Conservation (phyloP, 768 basidiomycete species). For the Leccinum aurantiacum region DNA sequence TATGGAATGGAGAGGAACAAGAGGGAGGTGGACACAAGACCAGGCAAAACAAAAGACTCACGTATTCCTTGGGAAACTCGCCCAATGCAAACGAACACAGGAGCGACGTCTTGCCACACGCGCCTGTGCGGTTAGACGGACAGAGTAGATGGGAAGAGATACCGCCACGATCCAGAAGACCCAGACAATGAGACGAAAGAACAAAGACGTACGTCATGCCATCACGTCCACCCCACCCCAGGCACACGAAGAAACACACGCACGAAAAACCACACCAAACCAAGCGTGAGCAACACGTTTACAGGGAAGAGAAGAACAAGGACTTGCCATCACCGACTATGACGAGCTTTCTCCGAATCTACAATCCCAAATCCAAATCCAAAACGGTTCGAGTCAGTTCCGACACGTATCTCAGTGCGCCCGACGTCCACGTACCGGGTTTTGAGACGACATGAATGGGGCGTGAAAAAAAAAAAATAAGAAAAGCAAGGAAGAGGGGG, state of each 20-base stretch:
- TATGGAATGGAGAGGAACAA: background rate
- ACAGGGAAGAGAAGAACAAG: background rate
- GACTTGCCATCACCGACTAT: constrained; percentile 92
- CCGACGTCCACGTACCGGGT: constrained; percentile 48
- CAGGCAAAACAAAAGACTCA: constrained; percentile 42
- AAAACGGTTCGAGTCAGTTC: background rate
- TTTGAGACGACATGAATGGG: constrained; percentile 50
- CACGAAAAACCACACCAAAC: background rate
- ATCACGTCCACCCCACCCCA: background rate
- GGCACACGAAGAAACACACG: background rate
- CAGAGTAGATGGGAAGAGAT: background rate
- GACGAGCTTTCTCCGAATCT: constrained; percentile 95
- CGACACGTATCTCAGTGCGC: background rate
- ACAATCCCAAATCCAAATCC: background rate
- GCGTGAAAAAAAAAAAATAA: background rate
- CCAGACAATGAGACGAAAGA: background rate
- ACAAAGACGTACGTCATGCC: background rate
- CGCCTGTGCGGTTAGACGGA: constrained; percentile 48
- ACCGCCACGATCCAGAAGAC: background rate
- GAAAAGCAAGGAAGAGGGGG: background rate
- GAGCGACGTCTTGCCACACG: constrained; percentile 94
- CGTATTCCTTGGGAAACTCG: constrained; percentile 95
- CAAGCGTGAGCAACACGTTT: background rate
- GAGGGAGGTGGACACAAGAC: background rate
- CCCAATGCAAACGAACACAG: constrained; percentile 90